A percentile compares a stretch with the other conserved stretches of the same genome.
These are phyloP conservation scores for Mycena alexandri DNA, from an alignment of 768 basidiomycete genomes.

Conservation along the genomic window DNA sequence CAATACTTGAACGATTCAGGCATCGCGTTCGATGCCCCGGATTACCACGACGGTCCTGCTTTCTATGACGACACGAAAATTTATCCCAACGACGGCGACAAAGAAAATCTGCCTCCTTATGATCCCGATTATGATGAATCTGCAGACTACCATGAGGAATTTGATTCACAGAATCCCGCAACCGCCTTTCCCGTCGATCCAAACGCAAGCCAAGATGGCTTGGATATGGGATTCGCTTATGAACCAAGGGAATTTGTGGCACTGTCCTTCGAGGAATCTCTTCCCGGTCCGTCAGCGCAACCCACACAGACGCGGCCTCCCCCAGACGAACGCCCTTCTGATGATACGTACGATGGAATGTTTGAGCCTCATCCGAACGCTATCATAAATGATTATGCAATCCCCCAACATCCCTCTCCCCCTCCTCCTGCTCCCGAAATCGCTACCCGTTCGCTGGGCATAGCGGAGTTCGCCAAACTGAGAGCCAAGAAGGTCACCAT, in stretches of 20 bases:
- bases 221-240: conserved; percentile 35
- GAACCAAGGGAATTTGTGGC: conserved; percentile 36
- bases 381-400: conserved; percentile 28
- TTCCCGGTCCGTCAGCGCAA: conserved; percentile 16
- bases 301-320: conserved; percentile 30
- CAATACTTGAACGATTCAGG: conserved; percentile 41
- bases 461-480: conserved; percentile 55
- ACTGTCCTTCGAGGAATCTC: conserved; percentile 38
- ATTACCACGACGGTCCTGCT: conserved; percentile 8
- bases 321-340: conserved; percentile 25
- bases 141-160: conserved; percentile 1
- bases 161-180: conserved; percentile 1
- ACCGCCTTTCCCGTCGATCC: conserved; percentile 1
- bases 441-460: conserved; percentile 48
- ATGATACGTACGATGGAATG: conserved; percentile 23
- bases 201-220: conserved; percentile 16
- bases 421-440: conserved; percentile 40
- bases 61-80: conserved; percentile 18
- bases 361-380: conserved; percentile 32
- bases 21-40: conserved; percentile 32
- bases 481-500: conserved; percentile 52
- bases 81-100: conserved; percentile 18
- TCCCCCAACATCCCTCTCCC: background rate
- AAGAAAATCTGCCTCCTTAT: conserved; percentile 21
- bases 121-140: background rate